phyloP scores from a whole-genome alignment of 2,329 filamentous ascomycete species.

The Colletotrichum tropicicola region DNA sequence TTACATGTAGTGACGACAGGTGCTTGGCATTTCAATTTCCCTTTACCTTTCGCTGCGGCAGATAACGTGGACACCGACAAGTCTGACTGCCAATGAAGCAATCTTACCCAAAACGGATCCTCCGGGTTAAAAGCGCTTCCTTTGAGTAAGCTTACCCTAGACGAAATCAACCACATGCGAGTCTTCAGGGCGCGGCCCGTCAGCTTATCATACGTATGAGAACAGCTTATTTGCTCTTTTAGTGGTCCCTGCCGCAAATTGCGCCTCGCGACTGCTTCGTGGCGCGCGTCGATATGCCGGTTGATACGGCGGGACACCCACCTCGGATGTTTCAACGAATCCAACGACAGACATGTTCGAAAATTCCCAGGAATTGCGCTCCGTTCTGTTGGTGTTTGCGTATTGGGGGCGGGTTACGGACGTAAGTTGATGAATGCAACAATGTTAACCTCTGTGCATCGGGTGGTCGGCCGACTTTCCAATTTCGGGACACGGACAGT shows the following conservation, averaged over 20 bases:
- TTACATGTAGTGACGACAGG: too few relatives aligned
- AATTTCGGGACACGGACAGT: neutral
- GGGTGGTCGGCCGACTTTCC: too few relatives aligned
- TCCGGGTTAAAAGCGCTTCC: neutral
- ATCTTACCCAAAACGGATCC: neutral
- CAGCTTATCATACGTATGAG: neutral
- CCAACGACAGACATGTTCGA: neutral
- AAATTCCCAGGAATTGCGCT: too few relatives aligned
- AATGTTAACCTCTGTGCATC: neutral
- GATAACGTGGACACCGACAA: too few relatives aligned
- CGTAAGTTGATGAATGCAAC: too few relatives aligned
- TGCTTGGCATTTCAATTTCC: too few relatives aligned
- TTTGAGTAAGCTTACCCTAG: constrained; percentile 1
- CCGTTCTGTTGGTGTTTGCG: too few relatives aligned
- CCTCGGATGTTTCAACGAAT: neutral
- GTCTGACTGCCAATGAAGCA: neutral
- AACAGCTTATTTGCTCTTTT: neutral
- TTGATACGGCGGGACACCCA: neutral
- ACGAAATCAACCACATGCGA: neutral
- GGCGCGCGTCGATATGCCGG: neutral
- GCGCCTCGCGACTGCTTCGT: neutral
- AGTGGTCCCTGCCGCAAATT: neutral
- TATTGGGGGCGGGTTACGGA: too few relatives aligned
- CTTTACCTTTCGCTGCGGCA: too few relatives aligned
- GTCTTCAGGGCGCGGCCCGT: neutral